Conservation (phyloP, 441 rosid species). For the Biscutella laevigata region DNA sequence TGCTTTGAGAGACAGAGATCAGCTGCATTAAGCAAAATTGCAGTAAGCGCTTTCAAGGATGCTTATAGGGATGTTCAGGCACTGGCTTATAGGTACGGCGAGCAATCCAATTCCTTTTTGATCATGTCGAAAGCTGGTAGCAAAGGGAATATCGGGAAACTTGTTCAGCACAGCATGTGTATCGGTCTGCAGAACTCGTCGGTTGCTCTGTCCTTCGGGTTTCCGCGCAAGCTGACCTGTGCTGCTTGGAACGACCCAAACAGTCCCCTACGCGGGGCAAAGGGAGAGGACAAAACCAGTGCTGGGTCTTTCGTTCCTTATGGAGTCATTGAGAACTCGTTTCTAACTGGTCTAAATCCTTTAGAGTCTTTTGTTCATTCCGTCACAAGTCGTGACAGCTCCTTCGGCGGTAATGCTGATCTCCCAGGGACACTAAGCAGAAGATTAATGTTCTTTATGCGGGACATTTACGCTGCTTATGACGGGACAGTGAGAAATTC, state of each 20-base stretch:
- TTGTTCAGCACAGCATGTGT: slow-evolving; percentile 90
- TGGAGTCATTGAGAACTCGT: slow-evolving; percentile 68
- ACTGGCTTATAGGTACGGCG: slow-evolving; percentile 55
- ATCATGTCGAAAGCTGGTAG: slow-evolving; percentile 89
- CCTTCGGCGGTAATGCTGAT: slow-evolving; percentile 93
- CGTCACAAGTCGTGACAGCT: slow-evolving; percentile 71
- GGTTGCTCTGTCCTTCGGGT: slow-evolving; percentile 68
- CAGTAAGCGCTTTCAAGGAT: slow-evolving; percentile 72
- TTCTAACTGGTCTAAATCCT: slow-evolving; percentile 76
- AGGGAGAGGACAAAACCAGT: slow-evolving; percentile 22
- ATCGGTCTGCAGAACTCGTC: slow-evolving; percentile 79
- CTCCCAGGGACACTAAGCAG: slow-evolving; percentile 87
- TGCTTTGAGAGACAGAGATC: slow-evolving; percentile 73
- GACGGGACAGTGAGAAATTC: slow-evolving; percentile 90
- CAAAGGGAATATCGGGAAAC: slow-evolving; percentile 75
- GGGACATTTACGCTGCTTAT: slow-evolving; percentile 64
- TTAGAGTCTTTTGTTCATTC: slow-evolving; percentile 83
- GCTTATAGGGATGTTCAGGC: slow-evolving; percentile 73
- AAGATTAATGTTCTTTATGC: slow-evolving; percentile 86
- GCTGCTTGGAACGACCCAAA: slow-evolving; percentile 58
- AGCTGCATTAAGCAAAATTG: slow-evolving; percentile 61
- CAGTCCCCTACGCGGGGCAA: slow-evolving; percentile 23
- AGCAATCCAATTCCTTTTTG: slow-evolving; percentile 57
- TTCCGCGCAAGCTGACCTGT: slow-evolving; percentile 69
- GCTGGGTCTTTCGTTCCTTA: slow-evolving; percentile 63